Evolutionary conservation across 2,329 filamentous ascomycete species (phyloP).

Genomic region (Colletotrichum falcatum): DNA sequence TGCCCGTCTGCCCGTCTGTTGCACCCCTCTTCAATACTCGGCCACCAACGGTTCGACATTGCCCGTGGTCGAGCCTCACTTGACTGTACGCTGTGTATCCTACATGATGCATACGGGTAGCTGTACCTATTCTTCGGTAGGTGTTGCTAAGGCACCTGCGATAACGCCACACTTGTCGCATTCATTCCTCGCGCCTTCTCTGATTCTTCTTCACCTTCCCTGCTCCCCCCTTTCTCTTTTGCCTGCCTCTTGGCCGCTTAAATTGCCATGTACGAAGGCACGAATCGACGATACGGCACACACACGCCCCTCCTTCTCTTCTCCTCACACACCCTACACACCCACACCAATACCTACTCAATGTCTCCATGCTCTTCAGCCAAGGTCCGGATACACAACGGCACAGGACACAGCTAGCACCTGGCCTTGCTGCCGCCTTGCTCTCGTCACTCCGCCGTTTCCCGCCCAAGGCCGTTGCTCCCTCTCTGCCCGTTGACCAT

Average conservation of each 20-base stretch:
- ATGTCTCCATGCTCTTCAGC: neutral
- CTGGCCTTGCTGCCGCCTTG: neutral
- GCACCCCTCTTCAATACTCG: neutral
- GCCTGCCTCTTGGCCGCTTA: conserved; percentile 6
- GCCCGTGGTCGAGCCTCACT: conserved; percentile 29
- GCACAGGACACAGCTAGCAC: neutral
- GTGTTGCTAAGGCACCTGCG: neutral
- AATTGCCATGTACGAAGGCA: neutral
- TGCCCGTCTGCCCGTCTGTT: too few relatives aligned
- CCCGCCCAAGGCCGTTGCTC: neutral
- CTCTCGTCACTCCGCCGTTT: neutral
- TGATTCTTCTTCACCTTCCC: conserved; percentile 33
- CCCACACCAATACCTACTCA: too few relatives aligned
- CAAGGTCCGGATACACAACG: neutral
- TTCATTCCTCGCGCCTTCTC: conserved; percentile 39
- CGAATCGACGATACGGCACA: neutral
- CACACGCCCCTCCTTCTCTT: neutral
- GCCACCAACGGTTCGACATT: conserved; percentile 4
- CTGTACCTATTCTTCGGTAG: too few relatives aligned
- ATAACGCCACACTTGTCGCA: conserved; percentile 23
- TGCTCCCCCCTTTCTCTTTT: conserved; percentile 23
- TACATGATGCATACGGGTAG: conserved; percentile 2
- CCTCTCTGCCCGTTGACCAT: conserved; percentile 19
- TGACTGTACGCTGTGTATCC: neutral
- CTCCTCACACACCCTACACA: too few relatives aligned